Conservation (phyloP, 2,329 filamentous ascomycete species). For the Ceratocystis lukuohia region DNA sequence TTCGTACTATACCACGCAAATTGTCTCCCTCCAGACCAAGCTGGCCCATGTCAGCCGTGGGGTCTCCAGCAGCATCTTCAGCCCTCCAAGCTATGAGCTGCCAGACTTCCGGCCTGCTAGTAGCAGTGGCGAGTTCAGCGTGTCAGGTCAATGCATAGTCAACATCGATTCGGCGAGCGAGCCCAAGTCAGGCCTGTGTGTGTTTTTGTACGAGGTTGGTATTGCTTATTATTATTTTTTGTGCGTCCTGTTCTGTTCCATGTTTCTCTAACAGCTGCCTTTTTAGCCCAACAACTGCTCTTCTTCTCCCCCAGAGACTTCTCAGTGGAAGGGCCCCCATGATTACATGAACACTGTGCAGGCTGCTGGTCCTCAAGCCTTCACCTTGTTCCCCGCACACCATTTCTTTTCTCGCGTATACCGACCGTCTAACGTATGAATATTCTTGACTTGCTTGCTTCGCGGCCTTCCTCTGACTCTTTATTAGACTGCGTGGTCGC, state of each 20-base stretch:
- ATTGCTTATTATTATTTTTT: not conserved
- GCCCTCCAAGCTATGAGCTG: conserved; percentile 27
- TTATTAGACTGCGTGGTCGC: conserved; percentile 33
- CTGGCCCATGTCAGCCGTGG: conserved; percentile 22
- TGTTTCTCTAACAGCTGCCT: not conserved
- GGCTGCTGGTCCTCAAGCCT: conserved; percentile 34
- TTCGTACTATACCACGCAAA: conserved; percentile 28
- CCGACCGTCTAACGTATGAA: conserved; percentile 38
- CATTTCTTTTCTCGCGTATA: conserved; percentile 45
- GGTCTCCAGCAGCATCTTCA: not conserved
- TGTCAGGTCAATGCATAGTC: conserved; percentile 34
- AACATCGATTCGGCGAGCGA: conserved; percentile 19
- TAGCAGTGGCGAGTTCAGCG: conserved; percentile 28
- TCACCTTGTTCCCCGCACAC: conserved; percentile 40
- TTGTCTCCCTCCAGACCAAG: conserved; percentile 35
- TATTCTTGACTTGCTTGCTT: not conserved
- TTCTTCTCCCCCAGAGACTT: conserved; percentile 24
- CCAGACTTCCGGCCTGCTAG: conserved; percentile 29
- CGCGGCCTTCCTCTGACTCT: not conserved
- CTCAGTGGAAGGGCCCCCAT: conserved; percentile 29
- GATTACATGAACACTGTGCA: conserved; percentile 29
- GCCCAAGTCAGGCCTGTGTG: conserved; percentile 30
- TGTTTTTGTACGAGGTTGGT: conserved; percentile 42
- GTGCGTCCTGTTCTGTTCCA: not conserved
- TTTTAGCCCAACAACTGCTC: conserved; percentile 34